These are phyloP conservation scores for Torulaspora delbrueckii DNA, from an alignment of 805 yeast species.

Conservation along the genomic window DNA sequence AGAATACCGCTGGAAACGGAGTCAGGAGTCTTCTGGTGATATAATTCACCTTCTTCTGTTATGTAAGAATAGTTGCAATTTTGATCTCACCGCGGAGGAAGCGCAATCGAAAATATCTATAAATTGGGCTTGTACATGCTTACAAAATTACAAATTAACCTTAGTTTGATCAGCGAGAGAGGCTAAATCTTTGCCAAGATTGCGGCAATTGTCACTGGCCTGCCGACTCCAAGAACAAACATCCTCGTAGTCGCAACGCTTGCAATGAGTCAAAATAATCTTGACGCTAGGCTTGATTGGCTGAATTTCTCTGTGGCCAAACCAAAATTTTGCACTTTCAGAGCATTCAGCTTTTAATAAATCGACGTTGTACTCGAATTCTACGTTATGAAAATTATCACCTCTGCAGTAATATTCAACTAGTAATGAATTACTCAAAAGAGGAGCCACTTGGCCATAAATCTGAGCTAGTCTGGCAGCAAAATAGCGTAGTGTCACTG, in stretches of 20 bases:
- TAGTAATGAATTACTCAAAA: conserved; percentile 38
- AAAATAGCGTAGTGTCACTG: conserved; percentile 53
- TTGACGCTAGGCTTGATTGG: conserved; percentile 36
- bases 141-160: not conserved
- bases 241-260: conserved; percentile 48
- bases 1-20: not conserved
- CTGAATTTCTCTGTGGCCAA: conserved; percentile 49
- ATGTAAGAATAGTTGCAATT: too few species aligned
- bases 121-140: not conserved
- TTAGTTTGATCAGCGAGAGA: not conserved
- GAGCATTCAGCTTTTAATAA: conserved; percentile 32
- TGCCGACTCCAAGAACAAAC: conserved; percentile 40
- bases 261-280: conserved; percentile 43
- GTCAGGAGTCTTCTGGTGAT: not conserved
- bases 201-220: conserved; percentile 16
- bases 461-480: conserved; percentile 52
- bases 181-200: conserved; percentile 14
- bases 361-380: conserved; percentile 37
- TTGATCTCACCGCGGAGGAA: not conserved
- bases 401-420: conserved; percentile 51
- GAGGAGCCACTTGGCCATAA: conserved; percentile 22
- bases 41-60: too few species aligned
- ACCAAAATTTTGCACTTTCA: conserved; percentile 49
- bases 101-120: not conserved
- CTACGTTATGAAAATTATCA: conserved; percentile 39